A percentile compares a stretch with the other conserved stretches of the same genome.
Evolutionary conservation across 345 rosid genomes (phyloP).

Genomic region (Brassica juncea): DNA sequence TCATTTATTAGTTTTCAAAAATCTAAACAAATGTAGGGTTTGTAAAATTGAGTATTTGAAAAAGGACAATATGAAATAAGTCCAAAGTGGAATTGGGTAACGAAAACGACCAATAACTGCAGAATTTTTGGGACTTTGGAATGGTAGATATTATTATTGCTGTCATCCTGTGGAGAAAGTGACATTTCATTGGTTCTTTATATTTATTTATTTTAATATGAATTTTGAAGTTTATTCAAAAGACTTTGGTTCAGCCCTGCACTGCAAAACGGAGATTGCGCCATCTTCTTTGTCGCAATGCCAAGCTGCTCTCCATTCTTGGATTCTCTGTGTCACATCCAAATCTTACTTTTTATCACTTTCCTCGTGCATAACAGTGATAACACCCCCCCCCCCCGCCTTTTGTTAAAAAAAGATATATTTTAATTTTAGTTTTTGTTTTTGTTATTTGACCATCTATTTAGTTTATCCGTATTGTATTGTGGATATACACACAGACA

Average conservation of each 20-base stretch:
- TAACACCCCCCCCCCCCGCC: background rate
- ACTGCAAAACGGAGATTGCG: constrained; percentile 43
- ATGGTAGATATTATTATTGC: constrained; percentile 19
- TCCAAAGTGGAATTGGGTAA: background rate
- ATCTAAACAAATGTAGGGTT: background rate
- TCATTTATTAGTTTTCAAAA: background rate
- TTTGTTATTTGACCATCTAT: background rate
- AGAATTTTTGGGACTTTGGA: constrained; percentile 38
- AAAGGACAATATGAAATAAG: constrained; percentile 1
- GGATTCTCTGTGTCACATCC: constrained; percentile 38
- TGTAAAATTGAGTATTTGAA: constrained; percentile 4
- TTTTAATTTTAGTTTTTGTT: background rate
- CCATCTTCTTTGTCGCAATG: constrained; percentile 40
- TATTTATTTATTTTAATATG: background rate
- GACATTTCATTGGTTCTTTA: constrained; percentile 33
- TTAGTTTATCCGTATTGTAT: background rate
- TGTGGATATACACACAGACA: background rate
- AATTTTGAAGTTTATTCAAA: constrained; percentile 14
- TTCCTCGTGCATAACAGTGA: background rate
- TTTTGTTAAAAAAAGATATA: background rate
- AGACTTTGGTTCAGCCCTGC: background rate
- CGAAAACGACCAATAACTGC: constrained; percentile 40
- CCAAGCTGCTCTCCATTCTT: constrained; percentile 38
- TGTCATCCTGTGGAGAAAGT: constrained; percentile 38
- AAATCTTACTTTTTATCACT: constrained; percentile 12